phyloP scores from a whole-genome alignment of 768 basidiomycete genomes.

The Serendipita indica region DNA sequence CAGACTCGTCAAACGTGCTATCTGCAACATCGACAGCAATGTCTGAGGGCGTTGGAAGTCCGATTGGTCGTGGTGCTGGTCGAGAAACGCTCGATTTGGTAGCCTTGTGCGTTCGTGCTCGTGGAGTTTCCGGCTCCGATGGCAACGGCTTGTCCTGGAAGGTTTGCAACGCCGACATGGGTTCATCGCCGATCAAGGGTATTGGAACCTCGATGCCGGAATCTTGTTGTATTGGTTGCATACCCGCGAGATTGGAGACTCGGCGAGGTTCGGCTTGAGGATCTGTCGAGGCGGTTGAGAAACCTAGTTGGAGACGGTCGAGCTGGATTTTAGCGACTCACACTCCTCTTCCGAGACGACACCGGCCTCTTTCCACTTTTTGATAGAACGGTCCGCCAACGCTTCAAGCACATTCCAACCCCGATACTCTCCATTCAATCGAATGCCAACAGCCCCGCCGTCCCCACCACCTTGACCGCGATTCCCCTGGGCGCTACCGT shows the following conservation, averaged over 20 bases:
- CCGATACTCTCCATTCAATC: slow-evolving; percentile 70
- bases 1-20: background rate
- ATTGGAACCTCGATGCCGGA: background rate
- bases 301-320: background rate
- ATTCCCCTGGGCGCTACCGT: slow-evolving; percentile 55
- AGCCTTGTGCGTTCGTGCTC: background rate
- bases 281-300: background rate
- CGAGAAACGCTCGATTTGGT: background rate
- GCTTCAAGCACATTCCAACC: slow-evolving; percentile 91
- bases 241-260: background rate
- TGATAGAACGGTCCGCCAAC: slow-evolving; percentile 78
- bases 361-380: slow-evolving; percentile 74
- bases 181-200: background rate
- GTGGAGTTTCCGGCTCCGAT: background rate
- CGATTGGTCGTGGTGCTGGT: slow-evolving; percentile 11
- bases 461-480: slow-evolving; percentile 69
- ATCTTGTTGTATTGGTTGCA: background rate
- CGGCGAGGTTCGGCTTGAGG: background rate
- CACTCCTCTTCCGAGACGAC: slow-evolving; percentile 37
- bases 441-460: slow-evolving; percentile 51
- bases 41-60: slow-evolving; percentile 9
- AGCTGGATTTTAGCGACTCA: slow-evolving; percentile 15
- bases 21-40: background rate
- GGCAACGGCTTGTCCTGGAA: background rate
- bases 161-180: background rate